Evolutionary conservation across 768 basidiomycete genomes (phyloP).

Genomic region (Auriculariales sp.): DNA sequence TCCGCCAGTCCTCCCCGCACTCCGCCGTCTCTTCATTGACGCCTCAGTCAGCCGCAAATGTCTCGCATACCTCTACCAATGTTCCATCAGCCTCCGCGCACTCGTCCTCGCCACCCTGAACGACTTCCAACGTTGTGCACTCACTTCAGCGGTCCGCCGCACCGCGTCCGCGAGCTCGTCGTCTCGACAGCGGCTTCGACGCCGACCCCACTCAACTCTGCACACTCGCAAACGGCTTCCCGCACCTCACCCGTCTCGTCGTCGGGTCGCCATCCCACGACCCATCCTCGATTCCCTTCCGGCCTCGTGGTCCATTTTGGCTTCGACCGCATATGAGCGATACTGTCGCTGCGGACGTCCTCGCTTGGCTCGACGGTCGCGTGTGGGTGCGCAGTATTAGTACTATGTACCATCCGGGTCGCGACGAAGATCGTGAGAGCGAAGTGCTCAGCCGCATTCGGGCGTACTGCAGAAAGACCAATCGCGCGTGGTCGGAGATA

Average conservation of each 20-base stretch:
- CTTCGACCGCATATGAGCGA: background rate
- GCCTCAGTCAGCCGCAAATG: conserved; percentile 5
- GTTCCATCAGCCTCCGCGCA: conserved; percentile 29
- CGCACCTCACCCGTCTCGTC: conserved; percentile 26
- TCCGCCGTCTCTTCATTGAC: conserved; percentile 2
- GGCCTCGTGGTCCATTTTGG: background rate
- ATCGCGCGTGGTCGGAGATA: no score
- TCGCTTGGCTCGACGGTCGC: background rate
- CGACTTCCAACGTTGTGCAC: conserved; percentile 10
- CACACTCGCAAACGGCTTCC: conserved; percentile 10
- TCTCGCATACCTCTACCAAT: conserved; percentile 52
- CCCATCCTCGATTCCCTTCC: background rate
- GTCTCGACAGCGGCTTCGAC: conserved; percentile 5
- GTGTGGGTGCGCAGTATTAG: background rate
- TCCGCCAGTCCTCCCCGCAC: background rate
- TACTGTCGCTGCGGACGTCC: background rate
- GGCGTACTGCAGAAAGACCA: background rate
- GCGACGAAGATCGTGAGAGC: background rate
- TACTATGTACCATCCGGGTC: background rate
- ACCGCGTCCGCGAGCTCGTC: conserved; percentile 3
- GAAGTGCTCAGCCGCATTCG: background rate
- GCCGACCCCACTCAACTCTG: background rate
- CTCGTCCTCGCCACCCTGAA: conserved; percentile 7
- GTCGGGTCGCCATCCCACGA: conserved; percentile 15
- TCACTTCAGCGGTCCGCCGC: conserved; percentile 6